Percentiles rank a stretch among this genome's conserved stretches.
phyloP scores from a whole-genome alignment of 1,284 basidiomycete genomes.

The Ceratobasidium sp. region DNA sequence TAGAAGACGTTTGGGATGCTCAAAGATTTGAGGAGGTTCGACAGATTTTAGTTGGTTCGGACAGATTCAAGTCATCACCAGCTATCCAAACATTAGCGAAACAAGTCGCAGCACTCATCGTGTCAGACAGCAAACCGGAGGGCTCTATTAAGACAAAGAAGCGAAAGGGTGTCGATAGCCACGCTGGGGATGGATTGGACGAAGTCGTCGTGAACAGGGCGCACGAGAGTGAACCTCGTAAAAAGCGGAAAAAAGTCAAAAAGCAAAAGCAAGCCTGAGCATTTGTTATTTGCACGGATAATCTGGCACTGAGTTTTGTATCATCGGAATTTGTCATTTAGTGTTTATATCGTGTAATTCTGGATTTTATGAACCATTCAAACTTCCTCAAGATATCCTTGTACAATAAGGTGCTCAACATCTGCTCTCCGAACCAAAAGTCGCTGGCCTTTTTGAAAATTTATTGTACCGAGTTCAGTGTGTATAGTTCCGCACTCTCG shows the following conservation, averaged over 20 bases:
- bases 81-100: constrained; percentile 56
- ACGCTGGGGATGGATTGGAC: constrained; percentile 45
- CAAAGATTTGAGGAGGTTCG: constrained; percentile 54
- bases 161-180: constrained; percentile 49
- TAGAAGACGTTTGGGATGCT: constrained; percentile 56
- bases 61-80: constrained; percentile 57
- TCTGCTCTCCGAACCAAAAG: constrained; percentile 86
- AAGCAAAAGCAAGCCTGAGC: constrained; percentile 10
- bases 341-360: neutral
- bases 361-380: constrained; percentile 21
- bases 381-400: constrained; percentile 82
- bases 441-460: constrained; percentile 87
- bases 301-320: too few relatives aligned
- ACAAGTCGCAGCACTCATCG: constrained; percentile 54
- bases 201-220: constrained; percentile 19
- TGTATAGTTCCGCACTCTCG: constrained; percentile 89
- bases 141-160: constrained; percentile 43
- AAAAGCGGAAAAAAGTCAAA: constrained; percentile 38
- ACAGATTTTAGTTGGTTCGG: constrained; percentile 51
- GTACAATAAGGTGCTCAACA: constrained; percentile 90
- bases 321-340: too few relatives aligned
- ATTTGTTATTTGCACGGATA: neutral
- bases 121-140: constrained; percentile 52
- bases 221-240: constrained; percentile 4
- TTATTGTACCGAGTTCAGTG: constrained; percentile 85